phyloP scores from a whole-genome alignment of 2,329 filamentous ascomycete genomes.

The Akanthomyces muscarius region DNA sequence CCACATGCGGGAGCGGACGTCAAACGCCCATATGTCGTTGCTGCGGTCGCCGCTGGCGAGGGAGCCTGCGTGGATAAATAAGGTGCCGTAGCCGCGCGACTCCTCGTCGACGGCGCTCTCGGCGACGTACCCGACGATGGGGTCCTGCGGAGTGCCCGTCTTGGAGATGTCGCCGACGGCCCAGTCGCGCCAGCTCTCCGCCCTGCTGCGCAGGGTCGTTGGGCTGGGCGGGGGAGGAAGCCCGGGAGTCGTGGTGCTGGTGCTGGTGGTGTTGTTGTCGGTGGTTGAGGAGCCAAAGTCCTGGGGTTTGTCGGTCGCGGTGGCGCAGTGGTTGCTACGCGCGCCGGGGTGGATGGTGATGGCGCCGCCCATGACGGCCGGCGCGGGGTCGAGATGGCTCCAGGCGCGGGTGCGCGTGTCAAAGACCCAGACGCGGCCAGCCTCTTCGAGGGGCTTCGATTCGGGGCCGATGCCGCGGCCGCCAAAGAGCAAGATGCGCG shows the following conservation, averaged over 20 bases:
- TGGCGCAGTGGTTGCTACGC: conserved; percentile 67
- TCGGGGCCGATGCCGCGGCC: conserved; percentile 63
- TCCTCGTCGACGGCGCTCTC: conserved; percentile 57
- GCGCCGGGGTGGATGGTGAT: conserved; percentile 50
- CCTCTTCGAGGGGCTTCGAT: conserved; percentile 69
- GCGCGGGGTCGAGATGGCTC: conserved; percentile 58
- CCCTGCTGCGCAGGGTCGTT: conserved; percentile 11
- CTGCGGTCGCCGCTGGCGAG: conserved; percentile 57
- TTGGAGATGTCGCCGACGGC: conserved; percentile 50
- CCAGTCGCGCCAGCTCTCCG: conserved; percentile 52
- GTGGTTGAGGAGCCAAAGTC: conserved; percentile 35
- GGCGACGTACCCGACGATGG: conserved; percentile 52
- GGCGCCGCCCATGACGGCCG: conserved; percentile 38
- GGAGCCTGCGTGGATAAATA: conserved; percentile 76
- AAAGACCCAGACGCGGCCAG: conserved; percentile 72
- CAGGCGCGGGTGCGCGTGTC: conserved; percentile 62
- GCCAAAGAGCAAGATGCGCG: conserved; percentile 75
- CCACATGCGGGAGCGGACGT: conserved; percentile 62
- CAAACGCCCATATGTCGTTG: conserved; percentile 75
- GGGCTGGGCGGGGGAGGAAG: neutral
- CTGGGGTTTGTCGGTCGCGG: conserved; percentile 54
- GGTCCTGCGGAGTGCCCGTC: conserved; percentile 56
- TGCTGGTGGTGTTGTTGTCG: neutral
- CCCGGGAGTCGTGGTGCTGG: neutral
- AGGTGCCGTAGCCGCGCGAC: conserved; percentile 58